Evolutionary conservation across 2,329 filamentous ascomycete genomes (phyloP).

Genomic region (Colletotrichum shisoi): DNA sequence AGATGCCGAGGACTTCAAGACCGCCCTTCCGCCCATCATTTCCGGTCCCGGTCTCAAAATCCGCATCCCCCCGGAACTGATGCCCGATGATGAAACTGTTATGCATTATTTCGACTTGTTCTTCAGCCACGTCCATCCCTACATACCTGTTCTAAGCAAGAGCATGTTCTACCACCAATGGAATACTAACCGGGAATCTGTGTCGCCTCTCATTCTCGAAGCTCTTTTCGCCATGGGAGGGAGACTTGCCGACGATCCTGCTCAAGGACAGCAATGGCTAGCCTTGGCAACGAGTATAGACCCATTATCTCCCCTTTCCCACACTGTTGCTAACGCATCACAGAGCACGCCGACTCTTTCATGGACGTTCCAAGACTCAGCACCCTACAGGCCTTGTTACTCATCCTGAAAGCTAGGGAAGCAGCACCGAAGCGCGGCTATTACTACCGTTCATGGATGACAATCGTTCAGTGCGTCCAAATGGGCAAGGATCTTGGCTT

Average conservation of each 20-base stretch:
- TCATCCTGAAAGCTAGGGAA: slow-evolving; percentile 89
- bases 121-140: slow-evolving; percentile 89
- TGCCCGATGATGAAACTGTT: slow-evolving; percentile 85
- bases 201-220: slow-evolving; percentile 88
- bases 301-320: neutral
- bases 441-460: slow-evolving; percentile 98
- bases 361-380: slow-evolving; percentile 90
- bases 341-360: slow-evolving; percentile 90
- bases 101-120: slow-evolving; percentile 89
- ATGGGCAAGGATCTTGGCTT: slow-evolving; percentile 93
- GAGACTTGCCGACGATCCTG: slow-evolving; percentile 80
- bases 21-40: slow-evolving; percentile 71
- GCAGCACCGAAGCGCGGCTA: slow-evolving; percentile 92
- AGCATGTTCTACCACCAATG: slow-evolving; percentile 86
- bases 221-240: slow-evolving; percentile 91
- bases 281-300: slow-evolving; percentile 80
- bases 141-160: slow-evolving; percentile 88
- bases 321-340: slow-evolving; percentile 10
- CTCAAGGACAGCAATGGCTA: slow-evolving; percentile 90
- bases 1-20: slow-evolving; percentile 76
- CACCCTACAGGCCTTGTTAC: slow-evolving; percentile 87
- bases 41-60: slow-evolving; percentile 77
- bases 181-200: slow-evolving; percentile 80
- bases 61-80: slow-evolving; percentile 88
- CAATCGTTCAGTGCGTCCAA: slow-evolving; percentile 86